These are phyloP conservation scores for Polychaeton citri DNA, from an alignment of 2,329 filamentous ascomycete species.

Conservation along the genomic window DNA sequence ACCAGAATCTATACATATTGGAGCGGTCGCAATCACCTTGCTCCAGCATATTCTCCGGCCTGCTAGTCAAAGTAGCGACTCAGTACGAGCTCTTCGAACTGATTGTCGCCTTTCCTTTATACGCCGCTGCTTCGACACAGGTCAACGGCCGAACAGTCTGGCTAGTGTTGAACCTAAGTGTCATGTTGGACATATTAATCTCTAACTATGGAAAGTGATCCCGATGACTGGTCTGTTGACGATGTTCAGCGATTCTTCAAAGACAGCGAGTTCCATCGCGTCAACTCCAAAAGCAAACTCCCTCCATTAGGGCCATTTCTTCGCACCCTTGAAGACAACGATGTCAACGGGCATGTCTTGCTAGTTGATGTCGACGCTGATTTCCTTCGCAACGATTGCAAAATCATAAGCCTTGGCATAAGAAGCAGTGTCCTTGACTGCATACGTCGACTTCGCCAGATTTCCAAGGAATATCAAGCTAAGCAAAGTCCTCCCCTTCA, in stretches of 20 bases:
- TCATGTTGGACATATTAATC: no score
- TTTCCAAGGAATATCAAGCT: no score
- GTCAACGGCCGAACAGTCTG: no score
- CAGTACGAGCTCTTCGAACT: no score
- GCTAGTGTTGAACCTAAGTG: no score
- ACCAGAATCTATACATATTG: no score
- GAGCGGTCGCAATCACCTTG: no score
- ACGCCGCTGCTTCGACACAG: no score
- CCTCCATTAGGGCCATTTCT: conserved; percentile 44
- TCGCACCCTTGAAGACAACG: conserved; percentile 43
- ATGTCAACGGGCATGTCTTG: conserved; percentile 52
- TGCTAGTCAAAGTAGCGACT: no score
- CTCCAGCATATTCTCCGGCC: no score
- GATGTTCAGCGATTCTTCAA: conserved; percentile 56
- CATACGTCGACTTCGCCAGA: conserved; percentile 46
- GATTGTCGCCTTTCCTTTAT: no score
- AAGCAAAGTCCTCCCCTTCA: conserved; percentile 2
- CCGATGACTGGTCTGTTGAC: conserved; percentile 60
- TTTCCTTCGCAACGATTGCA: conserved; percentile 41
- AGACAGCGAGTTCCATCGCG: conserved; percentile 18
- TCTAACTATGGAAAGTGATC: conserved; percentile 46
- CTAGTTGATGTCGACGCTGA: conserved; percentile 42
- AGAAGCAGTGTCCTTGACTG: conserved; percentile 44
- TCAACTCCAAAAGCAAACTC: conserved; percentile 23
- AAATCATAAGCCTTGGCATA: conserved; percentile 44